phyloP scores from a whole-genome alignment of 805 yeast genomes.

The Candida railenensis region DNA sequence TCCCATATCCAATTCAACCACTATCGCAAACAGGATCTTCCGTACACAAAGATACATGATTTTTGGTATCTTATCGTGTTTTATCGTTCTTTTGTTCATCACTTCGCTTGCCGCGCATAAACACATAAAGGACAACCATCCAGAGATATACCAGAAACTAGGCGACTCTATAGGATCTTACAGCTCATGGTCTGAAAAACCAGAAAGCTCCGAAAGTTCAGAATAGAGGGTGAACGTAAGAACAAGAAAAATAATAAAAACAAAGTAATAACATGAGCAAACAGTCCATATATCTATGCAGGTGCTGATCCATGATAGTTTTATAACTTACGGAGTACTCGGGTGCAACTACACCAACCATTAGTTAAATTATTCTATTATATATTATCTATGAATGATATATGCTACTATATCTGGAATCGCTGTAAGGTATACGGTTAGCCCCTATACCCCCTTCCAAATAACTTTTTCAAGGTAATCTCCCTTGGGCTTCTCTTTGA shows the following conservation, averaged over 20 bases:
- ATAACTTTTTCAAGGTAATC: conserved; percentile 67
- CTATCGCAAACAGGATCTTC: conserved; percentile 28
- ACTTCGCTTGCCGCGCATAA: conserved; percentile 29
- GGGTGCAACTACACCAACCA: no score
- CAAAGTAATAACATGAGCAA: no score
- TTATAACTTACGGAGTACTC: no score
- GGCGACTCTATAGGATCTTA: conserved; percentile 3
- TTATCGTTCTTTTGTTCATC: conserved; percentile 23
- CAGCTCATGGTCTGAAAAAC: neutral
- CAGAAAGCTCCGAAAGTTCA: neutral
- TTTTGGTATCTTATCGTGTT: conserved; percentile 19
- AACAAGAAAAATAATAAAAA: no score
- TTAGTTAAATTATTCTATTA: no score
- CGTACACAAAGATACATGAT: conserved; percentile 30
- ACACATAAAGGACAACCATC: conserved; percentile 15
- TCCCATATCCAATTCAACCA: conserved; percentile 29
- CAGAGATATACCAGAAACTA: conserved; percentile 3
- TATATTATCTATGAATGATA: neutral
- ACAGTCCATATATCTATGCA: no score
- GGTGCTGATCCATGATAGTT: no score
- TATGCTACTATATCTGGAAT: neutral
- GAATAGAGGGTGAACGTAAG: neutral
- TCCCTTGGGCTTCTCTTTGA: conserved; percentile 61
- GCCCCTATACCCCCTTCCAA: conserved; percentile 62
- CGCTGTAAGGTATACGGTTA: neutral